Conservation (phyloP, 352 stramenopile genomes). For the Globisporangium rhizosaccharum region DNA sequence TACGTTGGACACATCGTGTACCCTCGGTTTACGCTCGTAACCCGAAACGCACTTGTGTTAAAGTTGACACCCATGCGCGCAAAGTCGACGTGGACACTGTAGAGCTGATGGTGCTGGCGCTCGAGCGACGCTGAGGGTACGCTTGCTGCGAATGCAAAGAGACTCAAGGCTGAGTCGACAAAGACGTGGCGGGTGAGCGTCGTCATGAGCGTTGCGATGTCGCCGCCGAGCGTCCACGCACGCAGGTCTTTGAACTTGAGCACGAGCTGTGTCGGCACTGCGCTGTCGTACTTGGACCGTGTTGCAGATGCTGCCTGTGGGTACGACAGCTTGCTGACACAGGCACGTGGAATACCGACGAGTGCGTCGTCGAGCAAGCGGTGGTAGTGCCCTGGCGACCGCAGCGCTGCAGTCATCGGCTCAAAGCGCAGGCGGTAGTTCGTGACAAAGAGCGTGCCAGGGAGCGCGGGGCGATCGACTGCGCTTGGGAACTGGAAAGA, state of each 20-base stretch:
- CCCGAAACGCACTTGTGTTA: constrained; percentile 27
- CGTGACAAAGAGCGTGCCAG: constrained; percentile 56
- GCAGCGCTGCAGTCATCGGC: constrained; percentile 38
- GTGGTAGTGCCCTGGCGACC: constrained; percentile 39
- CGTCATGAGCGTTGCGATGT: constrained; percentile 57
- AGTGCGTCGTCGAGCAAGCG: constrained; percentile 57
- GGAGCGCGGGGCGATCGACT: constrained; percentile 37
- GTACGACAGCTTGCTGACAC: constrained; percentile 66
- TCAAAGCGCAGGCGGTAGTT: constrained; percentile 73
- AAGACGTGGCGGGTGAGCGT: constrained; percentile 70
- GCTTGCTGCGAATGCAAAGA: constrained; percentile 56
- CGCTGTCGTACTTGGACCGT: constrained; percentile 24
- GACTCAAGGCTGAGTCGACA: constrained; percentile 56
- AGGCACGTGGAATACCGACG: constrained; percentile 49
- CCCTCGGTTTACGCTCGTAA: constrained; percentile 57
- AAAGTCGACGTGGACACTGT: constrained; percentile 65
- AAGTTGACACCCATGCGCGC: constrained; percentile 66
- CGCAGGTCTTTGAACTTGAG: constrained; percentile 80
- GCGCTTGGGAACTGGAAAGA: constrained; percentile 52
- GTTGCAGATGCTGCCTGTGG: constrained; percentile 33
- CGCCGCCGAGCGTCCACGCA: constrained; percentile 61
- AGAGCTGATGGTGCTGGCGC: constrained; percentile 48
- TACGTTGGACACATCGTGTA: constrained; percentile 84
- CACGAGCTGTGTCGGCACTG: constrained; percentile 50
- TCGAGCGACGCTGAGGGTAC: constrained; percentile 18